These are phyloP conservation scores for Hypoxylon sp. DNA, from an alignment of 2,329 filamentous ascomycete genomes.

Conservation along the genomic window DNA sequence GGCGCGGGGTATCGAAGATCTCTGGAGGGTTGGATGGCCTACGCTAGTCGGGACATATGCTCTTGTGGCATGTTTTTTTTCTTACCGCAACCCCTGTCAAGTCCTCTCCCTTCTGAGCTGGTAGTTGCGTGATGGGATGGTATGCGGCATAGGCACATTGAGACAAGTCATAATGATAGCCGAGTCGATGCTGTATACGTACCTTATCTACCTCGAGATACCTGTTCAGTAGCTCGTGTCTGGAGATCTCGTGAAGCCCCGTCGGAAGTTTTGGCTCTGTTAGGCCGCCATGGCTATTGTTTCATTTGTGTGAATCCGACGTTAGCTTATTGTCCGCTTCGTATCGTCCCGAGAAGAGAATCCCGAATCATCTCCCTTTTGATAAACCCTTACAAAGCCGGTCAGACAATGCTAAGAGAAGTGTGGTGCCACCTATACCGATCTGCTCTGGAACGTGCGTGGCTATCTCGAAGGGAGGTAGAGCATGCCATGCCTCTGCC, in stretches of 20 bases:
- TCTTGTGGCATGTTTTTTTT: not conserved
- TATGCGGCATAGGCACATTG: not conserved
- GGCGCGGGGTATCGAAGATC: constrained; percentile 13
- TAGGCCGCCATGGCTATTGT: no score
- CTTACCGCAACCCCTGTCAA: not conserved
- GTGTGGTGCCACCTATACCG: no score
- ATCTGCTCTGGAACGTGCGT: no score
- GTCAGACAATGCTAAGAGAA: not conserved
- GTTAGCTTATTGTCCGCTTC: not conserved
- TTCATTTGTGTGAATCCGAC: not conserved
- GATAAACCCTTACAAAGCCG: not conserved
- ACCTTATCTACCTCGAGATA: no score
- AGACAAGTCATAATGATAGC: not conserved
- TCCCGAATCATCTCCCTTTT: not conserved
- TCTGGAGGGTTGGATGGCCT: not conserved
- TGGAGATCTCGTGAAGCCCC: no score
- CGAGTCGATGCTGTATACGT: not conserved
- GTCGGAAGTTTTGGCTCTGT: no score
- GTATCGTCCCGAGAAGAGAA: not conserved
- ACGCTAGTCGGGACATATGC: constrained; percentile 13
- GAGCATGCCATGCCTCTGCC: no score
- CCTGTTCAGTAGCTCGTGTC: no score
- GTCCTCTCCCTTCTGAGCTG: not conserved
- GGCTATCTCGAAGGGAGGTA: no score
- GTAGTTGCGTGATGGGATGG: not conserved